Conservation (phyloP, 306 rosid species). For the Mimosa pudica region DNA sequence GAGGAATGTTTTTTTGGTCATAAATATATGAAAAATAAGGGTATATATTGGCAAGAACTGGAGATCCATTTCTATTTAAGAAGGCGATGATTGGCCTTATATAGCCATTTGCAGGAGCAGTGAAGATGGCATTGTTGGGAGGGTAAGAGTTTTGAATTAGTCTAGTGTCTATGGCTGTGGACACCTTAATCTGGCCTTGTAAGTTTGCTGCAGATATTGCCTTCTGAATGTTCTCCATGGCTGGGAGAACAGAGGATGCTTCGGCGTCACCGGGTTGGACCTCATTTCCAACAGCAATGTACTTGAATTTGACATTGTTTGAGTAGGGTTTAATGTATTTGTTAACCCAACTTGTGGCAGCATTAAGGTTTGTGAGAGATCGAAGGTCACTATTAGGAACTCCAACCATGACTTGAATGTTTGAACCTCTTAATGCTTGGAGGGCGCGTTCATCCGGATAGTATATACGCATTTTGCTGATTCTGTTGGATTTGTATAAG, state of each 20-base stretch:
- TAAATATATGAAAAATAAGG: constrained; percentile 45
- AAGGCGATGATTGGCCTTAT: constrained; percentile 46
- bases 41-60: constrained; percentile 70
- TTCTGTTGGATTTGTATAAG: constrained; percentile 41
- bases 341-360: constrained; percentile 52
- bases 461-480: constrained; percentile 49
- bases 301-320: constrained; percentile 43
- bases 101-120: constrained; percentile 15
- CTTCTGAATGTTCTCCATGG: constrained; percentile 40
- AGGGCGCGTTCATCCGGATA: constrained; percentile 42
- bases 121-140: constrained; percentile 41
- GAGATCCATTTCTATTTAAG: constrained; percentile 41
- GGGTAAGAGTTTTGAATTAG: constrained; percentile 44
- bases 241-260: constrained; percentile 36
- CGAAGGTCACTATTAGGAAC: constrained; percentile 32
- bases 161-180: constrained; percentile 48
- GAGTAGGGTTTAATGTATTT: constrained; percentile 36
- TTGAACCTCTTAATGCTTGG: constrained; percentile 52
- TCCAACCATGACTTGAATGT: constrained; percentile 49
- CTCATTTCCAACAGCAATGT: constrained; percentile 60
- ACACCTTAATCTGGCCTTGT: constrained; percentile 57
- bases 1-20: neutral
- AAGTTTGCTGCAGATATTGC: constrained; percentile 47
- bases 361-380: constrained; percentile 32
- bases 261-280: constrained; percentile 18